These are phyloP conservation scores for Stachybotrys echinatus DNA, from an alignment of 2,329 filamentous ascomycete genomes.

Conservation along the genomic window DNA sequence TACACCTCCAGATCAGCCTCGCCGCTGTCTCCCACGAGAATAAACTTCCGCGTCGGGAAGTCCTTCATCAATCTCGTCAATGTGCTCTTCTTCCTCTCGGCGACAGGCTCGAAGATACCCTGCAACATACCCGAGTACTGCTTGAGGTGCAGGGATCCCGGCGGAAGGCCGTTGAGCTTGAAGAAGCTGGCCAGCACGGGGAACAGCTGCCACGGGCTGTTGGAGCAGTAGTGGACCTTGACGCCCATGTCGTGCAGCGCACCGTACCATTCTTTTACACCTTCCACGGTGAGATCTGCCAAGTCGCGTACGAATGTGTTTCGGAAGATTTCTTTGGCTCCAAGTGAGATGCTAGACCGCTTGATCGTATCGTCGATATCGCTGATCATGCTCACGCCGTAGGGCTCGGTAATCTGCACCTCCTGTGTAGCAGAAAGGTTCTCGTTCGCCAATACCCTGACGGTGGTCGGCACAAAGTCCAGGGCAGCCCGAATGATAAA, in stretches of 20 bases:
- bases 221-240: slow-evolving; percentile 95
- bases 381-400: slow-evolving; percentile 87
- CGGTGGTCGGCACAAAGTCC: slow-evolving; percentile 85
- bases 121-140: slow-evolving; percentile 96
- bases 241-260: slow-evolving; percentile 75
- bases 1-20: slow-evolving; percentile 97
- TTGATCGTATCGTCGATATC: slow-evolving; percentile 99
- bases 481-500: slow-evolving; percentile 76
- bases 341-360: slow-evolving; percentile 81
- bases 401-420: slow-evolving; percentile 69
- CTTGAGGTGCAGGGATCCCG: slow-evolving; percentile 90
- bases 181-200: slow-evolving; percentile 86
- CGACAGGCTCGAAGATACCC: slow-evolving; percentile 95
- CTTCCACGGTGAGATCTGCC: slow-evolving; percentile 73
- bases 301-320: slow-evolving; percentile 92
- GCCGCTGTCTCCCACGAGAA: slow-evolving; percentile 91
- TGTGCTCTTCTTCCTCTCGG: slow-evolving; percentile 86
- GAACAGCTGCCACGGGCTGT: slow-evolving; percentile 96
- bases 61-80: slow-evolving; percentile 81
- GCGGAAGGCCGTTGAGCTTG: slow-evolving; percentile 70
- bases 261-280: slow-evolving; percentile 86
- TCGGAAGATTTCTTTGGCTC: slow-evolving; percentile 89
- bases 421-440: slow-evolving; percentile 75
- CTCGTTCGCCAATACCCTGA: slow-evolving; percentile 82
- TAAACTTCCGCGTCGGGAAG: slow-evolving; percentile 83